Conservation (phyloP, 2,329 filamentous ascomycete species). For the Cercospora sp. region DNA sequence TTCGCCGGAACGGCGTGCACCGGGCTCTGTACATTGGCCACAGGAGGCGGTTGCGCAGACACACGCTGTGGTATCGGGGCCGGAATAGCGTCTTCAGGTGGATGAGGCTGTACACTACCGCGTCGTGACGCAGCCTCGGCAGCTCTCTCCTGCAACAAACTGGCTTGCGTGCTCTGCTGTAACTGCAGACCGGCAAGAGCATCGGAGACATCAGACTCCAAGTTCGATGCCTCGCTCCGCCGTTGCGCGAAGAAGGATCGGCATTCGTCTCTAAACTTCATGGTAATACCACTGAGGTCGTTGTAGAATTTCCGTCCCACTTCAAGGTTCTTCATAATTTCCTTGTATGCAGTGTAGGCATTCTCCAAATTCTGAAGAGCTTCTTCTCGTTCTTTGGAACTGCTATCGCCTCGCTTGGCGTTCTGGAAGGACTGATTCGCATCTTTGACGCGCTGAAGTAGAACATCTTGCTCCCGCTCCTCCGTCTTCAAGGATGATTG, state of each 20-base stretch:
- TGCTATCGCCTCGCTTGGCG: constrained; percentile 67
- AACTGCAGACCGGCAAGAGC: constrained; percentile 61
- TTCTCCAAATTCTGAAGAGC: constrained; percentile 86
- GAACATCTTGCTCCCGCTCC: constrained; percentile 75
- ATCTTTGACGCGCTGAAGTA: constrained; percentile 68
- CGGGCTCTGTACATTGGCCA: constrained; percentile 31
- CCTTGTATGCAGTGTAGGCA: constrained; percentile 94
- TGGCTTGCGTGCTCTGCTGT: constrained; percentile 45
- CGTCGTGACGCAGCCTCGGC: constrained; percentile 25
- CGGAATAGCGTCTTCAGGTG: constrained; percentile 48
- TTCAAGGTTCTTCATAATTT: constrained; percentile 88
- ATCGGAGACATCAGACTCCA: constrained; percentile 67
- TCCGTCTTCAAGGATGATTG: constrained; percentile 66
- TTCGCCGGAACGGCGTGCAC: constrained; percentile 12
- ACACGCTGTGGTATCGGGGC: constrained; percentile 50
- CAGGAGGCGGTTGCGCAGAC: constrained; percentile 38
- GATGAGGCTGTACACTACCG: constrained; percentile 27
- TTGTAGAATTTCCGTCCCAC: constrained; percentile 96
- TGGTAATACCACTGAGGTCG: constrained; percentile 84
- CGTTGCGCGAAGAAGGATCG: constrained; percentile 77
- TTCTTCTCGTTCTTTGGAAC: constrained; percentile 73
- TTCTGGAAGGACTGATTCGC: constrained; percentile 76
- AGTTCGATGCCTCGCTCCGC: constrained; percentile 72
- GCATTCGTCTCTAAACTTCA: constrained; percentile 77
- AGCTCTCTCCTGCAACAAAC: constrained; percentile 40